Conservation (phyloP, 805 yeast genomes). For the Yamadazyma sp. region DNA sequence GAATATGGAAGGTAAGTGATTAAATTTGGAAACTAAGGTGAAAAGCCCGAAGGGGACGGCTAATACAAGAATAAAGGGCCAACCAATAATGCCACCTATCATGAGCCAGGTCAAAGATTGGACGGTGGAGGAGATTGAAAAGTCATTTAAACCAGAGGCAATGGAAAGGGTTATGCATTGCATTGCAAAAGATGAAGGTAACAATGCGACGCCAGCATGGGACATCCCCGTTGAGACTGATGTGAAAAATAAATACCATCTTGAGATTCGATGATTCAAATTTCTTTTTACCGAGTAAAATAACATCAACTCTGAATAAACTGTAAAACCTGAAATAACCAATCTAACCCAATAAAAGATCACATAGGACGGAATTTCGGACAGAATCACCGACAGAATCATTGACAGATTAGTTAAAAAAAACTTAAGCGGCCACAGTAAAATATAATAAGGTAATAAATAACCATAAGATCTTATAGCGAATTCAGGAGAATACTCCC, state of each 20-base stretch:
- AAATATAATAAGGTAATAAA: slow-evolving; percentile 47
- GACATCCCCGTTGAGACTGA: slow-evolving; percentile 76
- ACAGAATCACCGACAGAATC: slow-evolving; percentile 12
- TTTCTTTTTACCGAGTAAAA: slow-evolving; percentile 36
- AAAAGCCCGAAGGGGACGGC: slow-evolving; percentile 57
- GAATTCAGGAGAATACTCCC: slow-evolving; percentile 92
- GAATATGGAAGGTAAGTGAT: slow-evolving; percentile 1
- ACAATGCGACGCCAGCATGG: slow-evolving; percentile 80
- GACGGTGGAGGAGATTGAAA: slow-evolving; percentile 11
- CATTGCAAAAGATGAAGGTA: slow-evolving; percentile 79
- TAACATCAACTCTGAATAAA: slow-evolving; percentile 52
- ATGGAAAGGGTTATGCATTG: slow-evolving; percentile 44
- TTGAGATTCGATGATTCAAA: slow-evolving; percentile 42
- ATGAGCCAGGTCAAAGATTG: slow-evolving; percentile 41
- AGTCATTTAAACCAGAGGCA: slow-evolving; percentile 27
- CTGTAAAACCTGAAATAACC: slow-evolving; percentile 33
- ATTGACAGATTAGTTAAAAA: too few relatives aligned
- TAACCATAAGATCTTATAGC: slow-evolving; percentile 87
- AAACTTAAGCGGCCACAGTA: slow-evolving; percentile 20
- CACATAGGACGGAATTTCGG: slow-evolving; percentile 19
- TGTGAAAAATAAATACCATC: slow-evolving; percentile 62
- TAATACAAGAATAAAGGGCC: slow-evolving; percentile 81
- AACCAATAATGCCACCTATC: slow-evolving; percentile 79
- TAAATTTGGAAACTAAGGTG: slow-evolving; percentile 5
- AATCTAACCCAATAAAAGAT: slow-evolving; percentile 56